Evolutionary conservation across 805 yeast genomes (phyloP).

Genomic region (Yamadazyma ubonensis): DNA sequence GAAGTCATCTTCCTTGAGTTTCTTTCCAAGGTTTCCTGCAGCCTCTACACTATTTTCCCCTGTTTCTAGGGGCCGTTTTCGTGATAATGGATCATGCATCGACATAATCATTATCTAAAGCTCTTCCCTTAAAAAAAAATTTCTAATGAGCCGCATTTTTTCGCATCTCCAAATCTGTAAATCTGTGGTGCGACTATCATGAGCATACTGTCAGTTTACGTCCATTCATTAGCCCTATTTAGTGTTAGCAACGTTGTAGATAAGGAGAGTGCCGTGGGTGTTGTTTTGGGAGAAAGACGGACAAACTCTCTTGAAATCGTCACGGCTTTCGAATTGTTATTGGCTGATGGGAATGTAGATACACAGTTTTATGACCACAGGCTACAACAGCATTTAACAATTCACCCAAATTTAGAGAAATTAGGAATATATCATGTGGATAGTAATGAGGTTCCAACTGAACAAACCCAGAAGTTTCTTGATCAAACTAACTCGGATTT

Average conservation of each 20-base stretch:
- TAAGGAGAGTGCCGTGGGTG: conserved; percentile 24
- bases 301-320: conserved; percentile 11
- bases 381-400: conserved; percentile 26
- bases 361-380: conserved; percentile 24
- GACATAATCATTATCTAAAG: conserved; percentile 33
- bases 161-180: not conserved
- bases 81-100: conserved; percentile 34
- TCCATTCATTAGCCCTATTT: conserved; percentile 29
- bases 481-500: conserved; percentile 6
- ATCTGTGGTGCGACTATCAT: not conserved
- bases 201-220: conserved; percentile 6
- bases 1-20: conserved; percentile 17
- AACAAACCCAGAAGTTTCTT: not conserved
- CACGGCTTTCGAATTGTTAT: conserved; percentile 32
- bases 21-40: too few species aligned
- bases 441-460: not conserved
- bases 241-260: not conserved
- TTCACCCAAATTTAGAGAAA: conserved; percentile 25
- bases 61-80: conserved; percentile 26
- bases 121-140: conserved; percentile 13
- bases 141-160: conserved; percentile 15
- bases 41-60: too few species aligned
- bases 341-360: conserved; percentile 21
- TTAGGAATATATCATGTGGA: conserved; percentile 32
- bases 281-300: conserved; percentile 25